Conservation (phyloP, 805 yeast genomes). For the Kazachstania viticola region DNA sequence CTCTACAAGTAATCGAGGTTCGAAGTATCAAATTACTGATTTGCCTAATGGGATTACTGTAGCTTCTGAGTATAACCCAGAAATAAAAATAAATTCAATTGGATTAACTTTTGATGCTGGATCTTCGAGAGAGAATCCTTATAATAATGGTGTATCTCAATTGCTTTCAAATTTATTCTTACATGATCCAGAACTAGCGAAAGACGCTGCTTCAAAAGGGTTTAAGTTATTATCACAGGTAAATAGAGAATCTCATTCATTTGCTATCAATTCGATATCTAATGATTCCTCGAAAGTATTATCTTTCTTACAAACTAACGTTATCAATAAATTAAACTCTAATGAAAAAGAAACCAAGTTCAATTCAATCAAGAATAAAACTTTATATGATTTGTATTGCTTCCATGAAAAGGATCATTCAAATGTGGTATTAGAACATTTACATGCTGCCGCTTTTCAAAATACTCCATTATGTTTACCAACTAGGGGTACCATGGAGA, state of each 20-base stretch:
- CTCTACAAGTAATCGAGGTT: constrained; percentile 18
- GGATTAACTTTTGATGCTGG: constrained; percentile 72
- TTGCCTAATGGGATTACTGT: constrained; percentile 64
- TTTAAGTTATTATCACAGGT: constrained; percentile 42
- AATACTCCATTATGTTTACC: constrained; percentile 74
- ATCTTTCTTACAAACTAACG: constrained; percentile 35
- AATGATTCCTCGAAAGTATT: constrained; percentile 43
- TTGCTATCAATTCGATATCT: constrained; percentile 41
- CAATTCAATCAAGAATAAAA: constrained; percentile 35
- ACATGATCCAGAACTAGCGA: constrained; percentile 12
- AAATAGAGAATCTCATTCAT: constrained; percentile 54
- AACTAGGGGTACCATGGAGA: constrained; percentile 60
- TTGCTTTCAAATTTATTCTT: constrained; percentile 43
- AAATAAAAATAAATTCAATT: constrained; percentile 39
- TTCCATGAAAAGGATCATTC: constrained; percentile 47
- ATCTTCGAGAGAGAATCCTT: constrained; percentile 66
- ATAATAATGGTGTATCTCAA: constrained; percentile 72
- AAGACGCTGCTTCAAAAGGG: constrained; percentile 37
- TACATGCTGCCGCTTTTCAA: constrained; percentile 78
- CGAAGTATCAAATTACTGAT: constrained; percentile 59
- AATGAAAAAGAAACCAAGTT: constrained; percentile 38
- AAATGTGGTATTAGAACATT: constrained; percentile 55
- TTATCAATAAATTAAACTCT: constrained; percentile 20
- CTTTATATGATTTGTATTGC: constrained; percentile 36
- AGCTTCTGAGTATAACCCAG: constrained; percentile 54